These are phyloP conservation scores for Tanacetum coccineum DNA, from an alignment of 129 eudicot genomes.

Conservation along the genomic window DNA sequence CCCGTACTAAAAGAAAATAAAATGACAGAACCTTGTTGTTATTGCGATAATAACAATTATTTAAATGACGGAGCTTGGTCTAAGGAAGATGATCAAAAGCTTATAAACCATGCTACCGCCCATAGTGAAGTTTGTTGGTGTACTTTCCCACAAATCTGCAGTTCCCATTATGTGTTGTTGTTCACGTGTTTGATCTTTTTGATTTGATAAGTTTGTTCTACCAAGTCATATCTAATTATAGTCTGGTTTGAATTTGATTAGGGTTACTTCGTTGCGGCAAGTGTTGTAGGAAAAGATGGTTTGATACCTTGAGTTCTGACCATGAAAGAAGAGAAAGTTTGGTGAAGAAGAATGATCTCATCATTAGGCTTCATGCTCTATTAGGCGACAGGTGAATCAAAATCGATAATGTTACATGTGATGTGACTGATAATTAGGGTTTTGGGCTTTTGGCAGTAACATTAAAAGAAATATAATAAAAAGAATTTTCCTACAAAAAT, in stretches of 20 bases:
- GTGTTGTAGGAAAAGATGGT: too few relatives aligned
- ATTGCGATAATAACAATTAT: slow-evolving; percentile 13
- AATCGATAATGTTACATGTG: too few relatives aligned
- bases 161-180: slow-evolving; percentile 14
- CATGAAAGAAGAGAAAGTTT: slow-evolving; percentile 34
- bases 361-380: slow-evolving; percentile 47
- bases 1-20: background rate
- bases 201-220: background rate
- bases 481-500: too few relatives aligned
- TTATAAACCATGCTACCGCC: slow-evolving; percentile 24
- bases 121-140: slow-evolving; percentile 43
- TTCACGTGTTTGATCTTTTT: background rate
- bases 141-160: slow-evolving; percentile 36
- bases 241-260: too few relatives aligned
- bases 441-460: too few relatives aligned
- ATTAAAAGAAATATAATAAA: too few relatives aligned
- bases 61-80: slow-evolving; percentile 39
- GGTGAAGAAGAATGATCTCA: slow-evolving; percentile 49
- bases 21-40: slow-evolving; percentile 36
- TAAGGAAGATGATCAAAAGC: too few relatives aligned
- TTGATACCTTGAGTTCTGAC: slow-evolving; percentile 35
- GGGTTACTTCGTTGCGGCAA: too few relatives aligned
- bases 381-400: too few relatives aligned
- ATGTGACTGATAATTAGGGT: too few relatives aligned
- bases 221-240: too few relatives aligned